These are phyloP conservation scores for Inga oerstediana DNA, from an alignment of 306 rosid genomes.

Conservation along the genomic window DNA sequence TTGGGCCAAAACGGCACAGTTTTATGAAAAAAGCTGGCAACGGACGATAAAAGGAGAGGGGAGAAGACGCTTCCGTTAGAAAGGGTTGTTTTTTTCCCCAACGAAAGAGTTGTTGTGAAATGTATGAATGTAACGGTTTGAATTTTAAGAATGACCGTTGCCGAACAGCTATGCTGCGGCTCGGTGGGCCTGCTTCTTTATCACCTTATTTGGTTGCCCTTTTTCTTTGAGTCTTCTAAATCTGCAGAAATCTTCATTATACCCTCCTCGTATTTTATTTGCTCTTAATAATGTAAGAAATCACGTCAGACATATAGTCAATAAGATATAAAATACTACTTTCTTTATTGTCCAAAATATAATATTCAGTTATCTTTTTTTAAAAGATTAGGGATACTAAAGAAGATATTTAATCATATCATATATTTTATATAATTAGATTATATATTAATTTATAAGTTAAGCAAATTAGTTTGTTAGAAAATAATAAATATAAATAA, in stretches of 20 bases:
- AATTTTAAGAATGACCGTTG: neutral
- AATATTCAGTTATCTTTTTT: no score
- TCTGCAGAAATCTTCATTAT: neutral
- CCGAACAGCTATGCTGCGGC: neutral
- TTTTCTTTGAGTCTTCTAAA: neutral
- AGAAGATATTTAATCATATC: no score
- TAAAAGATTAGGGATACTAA: fast-evolving
- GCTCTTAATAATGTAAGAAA: neutral
- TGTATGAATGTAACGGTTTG: neutral
- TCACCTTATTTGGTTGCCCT: neutral
- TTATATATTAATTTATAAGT: no score
- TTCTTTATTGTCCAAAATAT: no score
- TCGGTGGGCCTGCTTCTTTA: neutral
- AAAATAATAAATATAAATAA: no score
- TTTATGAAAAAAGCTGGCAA: no score
- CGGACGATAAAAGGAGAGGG: no score
- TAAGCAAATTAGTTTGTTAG: no score
- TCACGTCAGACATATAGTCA: neutral
- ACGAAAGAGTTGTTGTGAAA: neutral
- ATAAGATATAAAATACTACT: neutral
- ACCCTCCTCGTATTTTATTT: neutral
- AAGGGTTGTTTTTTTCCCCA: no score
- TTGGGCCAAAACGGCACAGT: no score
- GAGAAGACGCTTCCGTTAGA: no score
- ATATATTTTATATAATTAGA: no score